These are phyloP conservation scores for Stagonosporopsis cucurbitacearum DNA, from an alignment of 2,329 filamentous ascomycete genomes.

Conservation along the genomic window DNA sequence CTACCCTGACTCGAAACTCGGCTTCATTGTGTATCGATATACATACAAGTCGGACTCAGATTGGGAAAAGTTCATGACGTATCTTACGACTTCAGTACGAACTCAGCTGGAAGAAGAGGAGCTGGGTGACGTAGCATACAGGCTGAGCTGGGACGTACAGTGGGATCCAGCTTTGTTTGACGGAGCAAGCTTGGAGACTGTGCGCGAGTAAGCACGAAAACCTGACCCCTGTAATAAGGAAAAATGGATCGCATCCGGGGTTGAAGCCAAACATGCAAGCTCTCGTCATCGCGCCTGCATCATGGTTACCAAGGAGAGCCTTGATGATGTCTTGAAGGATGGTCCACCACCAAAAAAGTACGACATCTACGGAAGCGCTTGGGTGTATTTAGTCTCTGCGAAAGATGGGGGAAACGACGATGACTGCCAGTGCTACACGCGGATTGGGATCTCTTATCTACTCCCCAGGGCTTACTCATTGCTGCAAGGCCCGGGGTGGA, in stretches of 20 bases:
- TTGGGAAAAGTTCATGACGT: neutral
- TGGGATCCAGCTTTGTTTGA: neutral
- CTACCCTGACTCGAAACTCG: neutral
- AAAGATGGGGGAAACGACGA: neutral
- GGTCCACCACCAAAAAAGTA: neutral
- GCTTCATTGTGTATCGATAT: neutral
- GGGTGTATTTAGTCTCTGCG: neutral
- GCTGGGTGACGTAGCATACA: neutral
- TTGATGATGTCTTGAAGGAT: neutral
- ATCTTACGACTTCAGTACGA: neutral
- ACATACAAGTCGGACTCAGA: neutral
- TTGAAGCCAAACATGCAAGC: neutral
- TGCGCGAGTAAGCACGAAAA: neutral
- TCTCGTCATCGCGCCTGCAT: neutral
- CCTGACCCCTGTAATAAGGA: neutral
- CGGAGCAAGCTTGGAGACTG: neutral
- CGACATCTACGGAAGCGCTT: neutral
- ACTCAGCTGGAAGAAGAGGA: neutral
- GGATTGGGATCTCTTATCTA: neutral
- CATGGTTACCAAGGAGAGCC: neutral
- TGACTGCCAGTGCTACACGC: neutral
- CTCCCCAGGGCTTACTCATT: neutral
- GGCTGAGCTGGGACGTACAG: neutral
- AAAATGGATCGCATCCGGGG: neutral
- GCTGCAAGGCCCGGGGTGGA: neutral